These are phyloP conservation scores for Sphagnurus paluster DNA, from an alignment of 1,284 basidiomycete species.

Conservation along the genomic window DNA sequence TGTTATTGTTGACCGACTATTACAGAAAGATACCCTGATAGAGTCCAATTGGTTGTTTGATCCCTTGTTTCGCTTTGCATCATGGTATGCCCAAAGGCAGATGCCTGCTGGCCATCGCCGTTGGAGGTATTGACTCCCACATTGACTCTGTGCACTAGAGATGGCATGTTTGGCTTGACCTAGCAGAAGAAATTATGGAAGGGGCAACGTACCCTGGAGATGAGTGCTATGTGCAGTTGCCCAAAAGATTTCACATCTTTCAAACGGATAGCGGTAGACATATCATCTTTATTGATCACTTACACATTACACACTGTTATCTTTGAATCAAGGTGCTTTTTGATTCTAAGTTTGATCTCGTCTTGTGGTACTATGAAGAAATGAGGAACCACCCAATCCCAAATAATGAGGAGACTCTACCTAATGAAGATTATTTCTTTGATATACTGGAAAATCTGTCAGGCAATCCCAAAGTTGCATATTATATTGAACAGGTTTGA, in stretches of 20 bases:
- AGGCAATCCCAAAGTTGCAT: neutral
- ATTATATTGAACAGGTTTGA: neutral
- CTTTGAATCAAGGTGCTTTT: neutral
- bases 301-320: neutral
- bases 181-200: neutral
- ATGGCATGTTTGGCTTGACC: neutral
- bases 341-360: neutral
- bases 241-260: neutral
- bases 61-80: too few species aligned
- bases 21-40: neutral
- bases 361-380: neutral
- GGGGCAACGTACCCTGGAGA: neutral
- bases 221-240: neutral
- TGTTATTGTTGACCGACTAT: neutral
- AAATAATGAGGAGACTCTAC: too few species aligned
- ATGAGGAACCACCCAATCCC: neutral
- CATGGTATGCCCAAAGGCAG: too few species aligned
- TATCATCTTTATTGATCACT: neutral
- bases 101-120: neutral
- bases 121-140: neutral
- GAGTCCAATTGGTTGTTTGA: neutral
- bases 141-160: neutral
- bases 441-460: neutral
- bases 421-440: conserved; percentile 1
- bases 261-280: neutral